Base-by-base conservation (phyloP, 2,329 filamentous ascomycete species). In the Dothideomycetes sp. region DNA sequence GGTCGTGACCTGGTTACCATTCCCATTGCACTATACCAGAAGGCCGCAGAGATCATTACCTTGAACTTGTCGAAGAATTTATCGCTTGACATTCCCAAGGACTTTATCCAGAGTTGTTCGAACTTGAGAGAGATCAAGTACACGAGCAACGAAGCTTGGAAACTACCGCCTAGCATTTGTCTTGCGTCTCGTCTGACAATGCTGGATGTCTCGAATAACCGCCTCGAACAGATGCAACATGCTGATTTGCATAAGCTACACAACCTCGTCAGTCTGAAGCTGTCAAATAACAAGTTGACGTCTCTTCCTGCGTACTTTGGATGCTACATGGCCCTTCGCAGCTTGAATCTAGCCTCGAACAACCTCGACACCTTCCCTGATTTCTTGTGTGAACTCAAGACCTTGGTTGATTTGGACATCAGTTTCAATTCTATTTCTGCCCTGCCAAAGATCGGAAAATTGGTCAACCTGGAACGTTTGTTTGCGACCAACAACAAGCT, bases 401-500 rank as follows among this genome's bases (percentile, higher is more conserved):
- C 82, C 30, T 65, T 98, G 32, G 84, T 94, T 10, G 89, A 98
- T 57, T 74, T 98, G 28, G 91, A 98, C 54, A 78, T 98, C 56
- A 96, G 89, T 59, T 98, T 98, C 73, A 98, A 98, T 58, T 76
- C 80, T 28, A 94, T 98, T 47, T 75, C 76, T 9, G 74, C 69
- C 40, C 66, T 98, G 6, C 87, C 88, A 1, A 78, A 81, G 47
- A 84, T 98, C 49, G 85, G 87, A 5, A 77, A 78, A 41, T 64
- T 98, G 44, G 77, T 72, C 44, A 84, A 80, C 41, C 66, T 98
- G 25, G 91, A 96, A 62, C 80, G 88, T 48, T 74, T 98, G 20
- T 86, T 91, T 65, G 89, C 94, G 51, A 96, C 91, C 2, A 98
- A 98, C 64, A 98, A 98, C 62, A 80, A 83, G 46, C 68, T 98